phyloP scores from a whole-genome alignment of 345 rosid genomes.

The Linum trigynum region DNA sequence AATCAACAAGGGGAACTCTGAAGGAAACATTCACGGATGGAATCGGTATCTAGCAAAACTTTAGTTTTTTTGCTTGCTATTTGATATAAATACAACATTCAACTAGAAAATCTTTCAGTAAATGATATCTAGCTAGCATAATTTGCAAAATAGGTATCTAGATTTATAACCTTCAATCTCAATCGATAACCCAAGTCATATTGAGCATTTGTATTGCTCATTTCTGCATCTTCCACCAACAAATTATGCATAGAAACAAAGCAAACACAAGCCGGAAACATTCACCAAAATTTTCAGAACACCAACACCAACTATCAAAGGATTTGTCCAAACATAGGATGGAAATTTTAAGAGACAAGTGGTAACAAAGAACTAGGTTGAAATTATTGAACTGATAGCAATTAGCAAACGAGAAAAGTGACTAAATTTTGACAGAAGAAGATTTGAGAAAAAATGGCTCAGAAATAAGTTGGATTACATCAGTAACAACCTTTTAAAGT shows the following conservation, averaged over 20 bases:
- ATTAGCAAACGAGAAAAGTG: no score
- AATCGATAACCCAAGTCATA: conserved; percentile 11
- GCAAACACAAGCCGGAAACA: not conserved
- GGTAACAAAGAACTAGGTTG: no score
- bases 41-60: no score
- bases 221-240: not conserved
- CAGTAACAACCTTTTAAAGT: no score
- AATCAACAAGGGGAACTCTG: no score
- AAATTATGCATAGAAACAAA: not conserved
- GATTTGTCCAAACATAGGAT: no score
- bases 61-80: not conserved
- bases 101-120: not conserved
- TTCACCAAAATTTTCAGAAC: not conserved
- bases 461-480: no score
- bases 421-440: no score
- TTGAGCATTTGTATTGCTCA: not conserved
- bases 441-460: no score
- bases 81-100: not conserved
- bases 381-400: no score
- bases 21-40: no score
- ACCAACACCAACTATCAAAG: not conserved
- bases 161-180: conserved; percentile 61
- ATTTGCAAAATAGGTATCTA: not conserved
- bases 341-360: not conserved
- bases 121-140: not conserved